Conservation (phyloP, 768 basidiomycete species). For the Collybiopsis confluens region DNA sequence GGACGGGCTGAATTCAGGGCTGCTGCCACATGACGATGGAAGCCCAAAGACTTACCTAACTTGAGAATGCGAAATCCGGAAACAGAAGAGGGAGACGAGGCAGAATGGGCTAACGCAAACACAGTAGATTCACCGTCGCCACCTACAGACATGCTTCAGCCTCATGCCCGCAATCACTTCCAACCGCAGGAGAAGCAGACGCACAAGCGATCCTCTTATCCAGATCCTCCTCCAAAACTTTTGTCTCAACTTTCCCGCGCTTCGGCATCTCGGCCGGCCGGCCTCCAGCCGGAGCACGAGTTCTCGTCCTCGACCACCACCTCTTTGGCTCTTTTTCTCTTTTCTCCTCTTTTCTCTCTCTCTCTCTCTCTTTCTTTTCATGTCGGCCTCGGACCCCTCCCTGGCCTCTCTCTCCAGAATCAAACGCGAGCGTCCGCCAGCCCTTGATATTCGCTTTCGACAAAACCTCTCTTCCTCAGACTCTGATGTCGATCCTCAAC, state of each 20-base stretch:
- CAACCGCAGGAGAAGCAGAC: neutral
- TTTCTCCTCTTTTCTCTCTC: slow-evolving; percentile 19
- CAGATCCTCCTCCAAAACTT: too few relatives aligned
- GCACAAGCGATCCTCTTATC: too few relatives aligned
- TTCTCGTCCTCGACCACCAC: neutral
- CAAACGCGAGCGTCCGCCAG: slow-evolving; percentile 49
- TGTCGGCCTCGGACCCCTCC: slow-evolving; percentile 36
- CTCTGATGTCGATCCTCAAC: slow-evolving; percentile 35
- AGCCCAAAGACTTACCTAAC: slow-evolving; percentile 3
- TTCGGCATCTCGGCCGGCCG: neutral
- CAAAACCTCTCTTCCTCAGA: slow-evolving; percentile 33
- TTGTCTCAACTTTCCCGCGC: too few relatives aligned
- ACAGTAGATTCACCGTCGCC: neutral
- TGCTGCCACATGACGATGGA: slow-evolving; percentile 5
- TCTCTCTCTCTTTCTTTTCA: slow-evolving; percentile 28
- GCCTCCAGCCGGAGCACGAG: too few relatives aligned
- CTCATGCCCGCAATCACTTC: neutral
- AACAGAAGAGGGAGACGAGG: neutral
- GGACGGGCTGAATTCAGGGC: neutral
- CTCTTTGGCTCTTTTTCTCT: slow-evolving; percentile 6
- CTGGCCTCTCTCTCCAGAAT: slow-evolving; percentile 37
- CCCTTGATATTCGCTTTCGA: slow-evolving; percentile 42
- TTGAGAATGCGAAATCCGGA: neutral
- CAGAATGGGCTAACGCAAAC: too few relatives aligned
- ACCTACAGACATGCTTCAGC: neutral